These are phyloP conservation scores for Cerioporus squamosus DNA, from an alignment of 1,284 basidiomycete species.

Conservation along the genomic window DNA sequence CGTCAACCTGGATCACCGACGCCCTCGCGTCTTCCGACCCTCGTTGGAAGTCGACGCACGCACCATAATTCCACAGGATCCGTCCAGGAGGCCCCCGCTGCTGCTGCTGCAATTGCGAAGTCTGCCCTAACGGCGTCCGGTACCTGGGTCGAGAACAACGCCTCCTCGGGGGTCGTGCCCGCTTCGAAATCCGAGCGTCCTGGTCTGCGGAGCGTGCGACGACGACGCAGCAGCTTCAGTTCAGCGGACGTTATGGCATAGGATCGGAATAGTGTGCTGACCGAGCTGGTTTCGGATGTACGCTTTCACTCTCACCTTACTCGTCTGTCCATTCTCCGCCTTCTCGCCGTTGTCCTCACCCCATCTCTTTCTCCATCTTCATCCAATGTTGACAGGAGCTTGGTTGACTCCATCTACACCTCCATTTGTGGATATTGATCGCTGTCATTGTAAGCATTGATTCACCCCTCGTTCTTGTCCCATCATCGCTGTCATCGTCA, in stretches of 20 bases:
- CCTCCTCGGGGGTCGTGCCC: constrained; percentile 68
- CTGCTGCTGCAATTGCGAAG: constrained; percentile 33
- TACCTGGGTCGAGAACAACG: constrained; percentile 76
- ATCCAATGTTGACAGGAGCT: neutral
- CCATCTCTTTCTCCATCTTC: neutral
- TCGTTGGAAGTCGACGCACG: constrained; percentile 56
- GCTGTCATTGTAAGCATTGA: constrained; percentile 11
- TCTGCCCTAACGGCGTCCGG: constrained; percentile 43
- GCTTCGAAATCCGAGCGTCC: constrained; percentile 72
- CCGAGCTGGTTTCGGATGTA: constrained; percentile 15
- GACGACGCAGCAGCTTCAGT: constrained; percentile 82
- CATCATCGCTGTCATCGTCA: constrained; percentile 4
- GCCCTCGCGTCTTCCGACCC: constrained; percentile 75
- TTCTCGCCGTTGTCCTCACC: neutral
- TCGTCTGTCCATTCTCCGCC: neutral
- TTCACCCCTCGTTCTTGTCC: constrained; percentile 8
- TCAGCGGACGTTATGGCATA: constrained; percentile 79
- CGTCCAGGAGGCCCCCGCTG: constrained; percentile 53
- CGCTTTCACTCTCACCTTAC: neutral
- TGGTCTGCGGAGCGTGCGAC: constrained; percentile 66
- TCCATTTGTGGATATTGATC: constrained; percentile 29
- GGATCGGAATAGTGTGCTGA: neutral
- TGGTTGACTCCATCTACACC: constrained; percentile 7
- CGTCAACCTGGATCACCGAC: constrained; percentile 56
- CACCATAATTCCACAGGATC: constrained; percentile 52